Percentiles rank a stretch among this genome's conserved stretches.
These are phyloP conservation scores for Medicago truncatula DNA, from an alignment of 306 rosid species.

Conservation along the genomic window DNA sequence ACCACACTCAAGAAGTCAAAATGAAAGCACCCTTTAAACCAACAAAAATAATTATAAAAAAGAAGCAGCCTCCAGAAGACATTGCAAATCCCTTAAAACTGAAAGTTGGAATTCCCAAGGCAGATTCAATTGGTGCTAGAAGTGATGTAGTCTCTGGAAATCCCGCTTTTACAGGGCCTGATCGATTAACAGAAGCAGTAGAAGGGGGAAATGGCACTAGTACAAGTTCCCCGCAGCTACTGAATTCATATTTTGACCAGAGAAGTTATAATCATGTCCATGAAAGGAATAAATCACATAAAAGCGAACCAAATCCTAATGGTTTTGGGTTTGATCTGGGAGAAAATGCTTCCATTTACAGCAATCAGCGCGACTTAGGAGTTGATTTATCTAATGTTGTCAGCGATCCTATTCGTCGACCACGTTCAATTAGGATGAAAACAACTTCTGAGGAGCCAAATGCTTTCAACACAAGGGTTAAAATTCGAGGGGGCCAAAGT, in stretches of 20 bases:
- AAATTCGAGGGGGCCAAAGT: slow-evolving; percentile 51
- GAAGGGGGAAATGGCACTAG: slow-evolving; percentile 52
- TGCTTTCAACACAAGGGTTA: slow-evolving; percentile 44
- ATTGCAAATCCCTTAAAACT: slow-evolving; percentile 48
- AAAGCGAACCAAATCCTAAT: slow-evolving; percentile 48
- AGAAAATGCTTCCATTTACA: slow-evolving; percentile 45
- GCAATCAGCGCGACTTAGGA: slow-evolving; percentile 42
- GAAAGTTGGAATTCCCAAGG: slow-evolving; percentile 47
- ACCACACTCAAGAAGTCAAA: slow-evolving; percentile 49
- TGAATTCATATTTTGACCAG: slow-evolving; percentile 39
- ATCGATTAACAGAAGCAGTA: slow-evolving; percentile 39
- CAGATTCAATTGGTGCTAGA: slow-evolving; percentile 46
- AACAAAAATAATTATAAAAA: slow-evolving; percentile 56
- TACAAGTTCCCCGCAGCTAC: slow-evolving; percentile 47
- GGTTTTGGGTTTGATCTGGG: slow-evolving; percentile 53
- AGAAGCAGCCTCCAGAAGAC: slow-evolving; percentile 49
- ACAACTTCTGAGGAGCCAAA: slow-evolving; percentile 53
- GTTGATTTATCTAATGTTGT: slow-evolving; percentile 41
- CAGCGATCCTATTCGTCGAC: slow-evolving; percentile 56
- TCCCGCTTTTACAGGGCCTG: slow-evolving; percentile 46
- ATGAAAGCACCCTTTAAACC: slow-evolving; percentile 59
- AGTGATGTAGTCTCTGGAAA: slow-evolving; percentile 45
- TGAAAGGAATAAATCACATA: slow-evolving; percentile 35
- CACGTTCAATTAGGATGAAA: slow-evolving; percentile 62
- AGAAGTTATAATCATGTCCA: slow-evolving; percentile 33